Evolutionary conservation across 2,329 filamentous ascomycete species (phyloP).

Genomic region (Talaromyces amestolkiae): DNA sequence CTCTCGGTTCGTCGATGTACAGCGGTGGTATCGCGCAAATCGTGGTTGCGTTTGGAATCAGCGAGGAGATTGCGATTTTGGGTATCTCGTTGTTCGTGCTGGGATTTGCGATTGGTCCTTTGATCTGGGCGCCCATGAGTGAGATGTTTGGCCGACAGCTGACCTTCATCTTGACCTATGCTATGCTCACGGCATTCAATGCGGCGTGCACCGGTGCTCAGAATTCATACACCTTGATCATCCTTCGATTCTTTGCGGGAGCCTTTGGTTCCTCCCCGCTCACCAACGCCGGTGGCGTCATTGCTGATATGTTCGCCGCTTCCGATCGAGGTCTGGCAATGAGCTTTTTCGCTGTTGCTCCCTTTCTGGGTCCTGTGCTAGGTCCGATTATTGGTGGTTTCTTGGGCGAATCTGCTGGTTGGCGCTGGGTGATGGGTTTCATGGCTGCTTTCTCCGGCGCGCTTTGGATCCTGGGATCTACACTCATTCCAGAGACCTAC

Average conservation of each 20-base stretch:
- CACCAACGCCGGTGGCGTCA: conserved; percentile 62
- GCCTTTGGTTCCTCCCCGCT: conserved; percentile 61
- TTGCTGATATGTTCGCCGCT: conserved; percentile 60
- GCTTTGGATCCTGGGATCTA: conserved; percentile 47
- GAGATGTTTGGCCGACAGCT: conserved; percentile 40
- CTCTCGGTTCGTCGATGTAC: conserved; percentile 45
- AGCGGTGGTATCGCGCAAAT: conserved; percentile 41
- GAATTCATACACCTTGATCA: conserved; percentile 59
- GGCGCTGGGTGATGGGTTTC: conserved; percentile 67
- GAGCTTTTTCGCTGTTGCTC: conserved; percentile 63
- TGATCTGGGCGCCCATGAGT: conserved; percentile 46
- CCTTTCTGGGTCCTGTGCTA: conserved; percentile 63
- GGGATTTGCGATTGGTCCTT: conserved; percentile 47
- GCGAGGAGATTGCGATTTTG: conserved; percentile 39
- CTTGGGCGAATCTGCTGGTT: conserved; percentile 61
- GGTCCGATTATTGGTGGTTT: conserved; percentile 69
- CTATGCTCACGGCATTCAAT: conserved; percentile 58
- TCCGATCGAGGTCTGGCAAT: conserved; percentile 57
- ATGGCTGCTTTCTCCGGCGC: conserved; percentile 62
- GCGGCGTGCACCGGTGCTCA: conserved; percentile 57
- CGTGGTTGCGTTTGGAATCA: conserved; percentile 34
- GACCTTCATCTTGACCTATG: conserved; percentile 35
- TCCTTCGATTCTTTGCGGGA: conserved; percentile 67
- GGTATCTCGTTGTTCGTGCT: conserved; percentile 48
- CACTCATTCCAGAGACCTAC: conserved; percentile 43